Evolutionary conservation across 2,329 filamentous ascomycete genomes (phyloP).

Genomic region (Fusarium proliferatum): DNA sequence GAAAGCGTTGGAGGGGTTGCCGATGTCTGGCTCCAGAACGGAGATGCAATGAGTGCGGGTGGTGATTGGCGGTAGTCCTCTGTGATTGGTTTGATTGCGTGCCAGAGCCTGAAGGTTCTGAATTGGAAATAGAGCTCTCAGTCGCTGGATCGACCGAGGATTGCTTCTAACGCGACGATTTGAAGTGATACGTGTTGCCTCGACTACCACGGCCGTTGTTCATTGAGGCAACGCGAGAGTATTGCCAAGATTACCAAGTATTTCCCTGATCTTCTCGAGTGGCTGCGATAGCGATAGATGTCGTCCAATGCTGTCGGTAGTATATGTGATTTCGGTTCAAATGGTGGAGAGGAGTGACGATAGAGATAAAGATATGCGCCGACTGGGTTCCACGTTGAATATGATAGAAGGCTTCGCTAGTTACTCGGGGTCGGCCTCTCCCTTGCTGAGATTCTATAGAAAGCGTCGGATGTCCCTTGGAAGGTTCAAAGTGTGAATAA

Average conservation of each 20-base stretch:
- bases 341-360: conserved; percentile 34
- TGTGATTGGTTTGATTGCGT: background rate
- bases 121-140: background rate
- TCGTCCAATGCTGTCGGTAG: conserved; percentile 22
- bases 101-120: background rate
- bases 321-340: conserved; percentile 29
- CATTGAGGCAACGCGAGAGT: conserved; percentile 33
- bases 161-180: conserved; percentile 47
- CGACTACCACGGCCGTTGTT: conserved; percentile 22
- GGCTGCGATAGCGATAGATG: background rate
- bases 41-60: background rate
- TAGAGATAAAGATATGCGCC: conserved; percentile 28
- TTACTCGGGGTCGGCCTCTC: background rate
- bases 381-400: background rate
- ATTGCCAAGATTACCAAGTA: background rate
- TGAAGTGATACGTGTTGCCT: conserved; percentile 32
- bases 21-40: background rate
- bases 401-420: background rate
- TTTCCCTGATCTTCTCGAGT: background rate
- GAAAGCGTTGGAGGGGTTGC: background rate
- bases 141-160: conserved; percentile 3
- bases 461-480: conserved; percentile 6
- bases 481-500: conserved; percentile 18
- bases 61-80: background rate
- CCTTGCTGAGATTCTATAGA: background rate